Conservation (phyloP, 164 flowering plant species). For the Kingdonia uniflora region DNA sequence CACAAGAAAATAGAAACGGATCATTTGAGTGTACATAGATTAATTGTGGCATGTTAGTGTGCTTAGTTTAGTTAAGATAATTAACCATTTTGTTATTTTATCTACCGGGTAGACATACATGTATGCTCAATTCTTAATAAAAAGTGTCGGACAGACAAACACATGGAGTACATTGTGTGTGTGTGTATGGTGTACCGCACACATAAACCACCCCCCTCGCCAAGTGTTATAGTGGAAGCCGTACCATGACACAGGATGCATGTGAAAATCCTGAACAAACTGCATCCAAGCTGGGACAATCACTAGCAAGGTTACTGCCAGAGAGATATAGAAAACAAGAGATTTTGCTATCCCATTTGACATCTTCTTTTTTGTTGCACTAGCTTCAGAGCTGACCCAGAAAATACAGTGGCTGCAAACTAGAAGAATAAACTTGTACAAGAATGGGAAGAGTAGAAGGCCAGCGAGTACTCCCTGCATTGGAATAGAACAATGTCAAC, state of each 20-base stretch:
- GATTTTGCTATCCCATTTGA: constrained; percentile 36
- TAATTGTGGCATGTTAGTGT: too few species aligned
- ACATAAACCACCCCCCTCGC: not conserved
- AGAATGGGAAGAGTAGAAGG: constrained; percentile 60
- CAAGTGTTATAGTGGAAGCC: not conserved
- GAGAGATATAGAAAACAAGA: constrained; percentile 46
- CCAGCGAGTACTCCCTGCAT: constrained; percentile 77
- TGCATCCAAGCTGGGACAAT: constrained; percentile 78
- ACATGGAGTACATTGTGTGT: not conserved
- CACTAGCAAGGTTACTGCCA: constrained; percentile 33
- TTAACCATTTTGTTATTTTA: too few species aligned
- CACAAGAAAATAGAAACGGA: not conserved
- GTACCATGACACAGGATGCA: constrained; percentile 84
- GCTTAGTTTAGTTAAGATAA: not conserved
- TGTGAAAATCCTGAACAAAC: constrained; percentile 57
- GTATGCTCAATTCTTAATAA: not conserved
- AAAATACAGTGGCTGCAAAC: constrained; percentile 18
- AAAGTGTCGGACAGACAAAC: not conserved
- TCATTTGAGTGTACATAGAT: too few species aligned
- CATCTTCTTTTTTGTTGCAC: constrained; percentile 11
- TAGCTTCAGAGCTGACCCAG: constrained; percentile 11
- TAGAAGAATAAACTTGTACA: constrained; percentile 38
- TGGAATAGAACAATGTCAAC: constrained; percentile 4
- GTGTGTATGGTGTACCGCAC: not conserved
- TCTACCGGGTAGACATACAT: too few species aligned